Percentiles rank a stretch among this genome's conserved stretches.
Evolutionary conservation across 2,329 filamentous ascomycete genomes (phyloP).

Genomic region (Pseudogymnoascus sp.): DNA sequence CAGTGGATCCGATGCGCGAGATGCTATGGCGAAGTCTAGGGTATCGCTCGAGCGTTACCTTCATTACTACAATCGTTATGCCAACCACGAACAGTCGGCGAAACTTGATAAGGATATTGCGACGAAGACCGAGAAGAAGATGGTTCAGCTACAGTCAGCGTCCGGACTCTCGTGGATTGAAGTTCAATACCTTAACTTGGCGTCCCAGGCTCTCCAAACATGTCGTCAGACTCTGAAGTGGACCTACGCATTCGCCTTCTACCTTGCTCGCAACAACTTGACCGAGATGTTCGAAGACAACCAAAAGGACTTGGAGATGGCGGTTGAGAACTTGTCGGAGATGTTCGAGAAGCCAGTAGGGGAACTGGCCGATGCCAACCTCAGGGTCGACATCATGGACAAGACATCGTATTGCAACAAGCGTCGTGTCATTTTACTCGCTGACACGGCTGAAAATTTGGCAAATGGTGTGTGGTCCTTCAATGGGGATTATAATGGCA

Average conservation of each 20-base stretch:
- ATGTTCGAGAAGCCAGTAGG: conserved; percentile 98
- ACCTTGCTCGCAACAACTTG: conserved; percentile 88
- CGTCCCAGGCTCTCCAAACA: conserved; percentile 86
- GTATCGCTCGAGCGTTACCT: conserved; percentile 92
- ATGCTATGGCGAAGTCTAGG: conserved; percentile 83
- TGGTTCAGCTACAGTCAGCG: conserved; percentile 87
- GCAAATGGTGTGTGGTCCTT: conserved; percentile 61
- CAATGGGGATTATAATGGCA: conserved; percentile 8
- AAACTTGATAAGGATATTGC: conserved; percentile 95
- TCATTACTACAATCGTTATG: conserved; percentile 98
- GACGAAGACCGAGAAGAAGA: conserved; percentile 96
- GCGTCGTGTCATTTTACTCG: conserved; percentile 77
- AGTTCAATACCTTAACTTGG: conserved; percentile 90
- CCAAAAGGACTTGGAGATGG: conserved; percentile 95
- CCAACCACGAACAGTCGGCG: conserved; percentile 96
- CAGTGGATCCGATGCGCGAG: conserved; percentile 80
- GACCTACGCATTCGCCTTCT: conserved; percentile 98
- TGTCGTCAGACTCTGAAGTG: conserved; percentile 98
- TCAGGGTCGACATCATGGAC: conserved; percentile 97
- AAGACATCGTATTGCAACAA: conserved; percentile 97
- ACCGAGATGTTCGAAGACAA: conserved; percentile 99
- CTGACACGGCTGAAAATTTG: conserved; percentile 87
- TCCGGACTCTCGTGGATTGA: conserved; percentile 99
- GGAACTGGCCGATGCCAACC: conserved; percentile 74
- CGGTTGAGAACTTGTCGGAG: conserved; percentile 91